These are phyloP conservation scores for Yamadazyma nakazawae DNA, from an alignment of 805 yeast genomes.

Conservation along the genomic window DNA sequence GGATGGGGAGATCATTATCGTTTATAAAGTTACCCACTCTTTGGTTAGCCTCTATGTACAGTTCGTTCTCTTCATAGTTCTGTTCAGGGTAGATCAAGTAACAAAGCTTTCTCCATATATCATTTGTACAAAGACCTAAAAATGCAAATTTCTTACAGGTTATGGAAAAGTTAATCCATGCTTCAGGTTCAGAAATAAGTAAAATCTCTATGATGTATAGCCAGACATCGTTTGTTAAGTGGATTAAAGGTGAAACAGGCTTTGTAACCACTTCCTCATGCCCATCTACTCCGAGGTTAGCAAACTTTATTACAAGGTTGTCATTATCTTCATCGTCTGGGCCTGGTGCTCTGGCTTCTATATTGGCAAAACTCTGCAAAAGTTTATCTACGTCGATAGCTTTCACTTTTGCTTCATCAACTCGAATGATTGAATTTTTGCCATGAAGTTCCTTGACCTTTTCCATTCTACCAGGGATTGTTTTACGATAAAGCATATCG, in stretches of 20 bases:
- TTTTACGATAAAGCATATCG: constrained; percentile 63
- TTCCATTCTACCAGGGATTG: constrained; percentile 40
- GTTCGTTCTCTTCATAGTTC: constrained; percentile 44
- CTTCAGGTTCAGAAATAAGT: constrained; percentile 48
- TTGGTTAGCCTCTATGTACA: constrained; percentile 25
- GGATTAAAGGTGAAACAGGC: constrained; percentile 36
- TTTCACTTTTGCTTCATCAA: constrained; percentile 36
- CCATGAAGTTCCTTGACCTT: constrained; percentile 24
- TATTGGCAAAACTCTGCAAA: constrained; percentile 32
- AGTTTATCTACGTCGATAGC: constrained; percentile 42
- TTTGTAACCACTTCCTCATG: constrained; percentile 15
- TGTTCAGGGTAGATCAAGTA: constrained; percentile 52
- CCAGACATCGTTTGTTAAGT: constrained; percentile 57
- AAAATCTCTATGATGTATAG: constrained; percentile 47
- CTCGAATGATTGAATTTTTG: constrained; percentile 24
- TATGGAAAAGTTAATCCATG: constrained; percentile 62
- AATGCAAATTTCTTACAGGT: constrained; percentile 57
- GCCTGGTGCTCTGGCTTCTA: constrained; percentile 28
- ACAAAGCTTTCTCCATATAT: constrained; percentile 51
- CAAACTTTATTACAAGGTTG: constrained; percentile 22
- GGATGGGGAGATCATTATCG: constrained; percentile 27
- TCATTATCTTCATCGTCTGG: constrained; percentile 17
- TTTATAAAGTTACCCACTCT: constrained; percentile 3
- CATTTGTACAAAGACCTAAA: constrained; percentile 51
- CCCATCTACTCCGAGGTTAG: constrained; percentile 22